Conservation (phyloP, 805 yeast species). For the Monosporozyma aquatica region DNA sequence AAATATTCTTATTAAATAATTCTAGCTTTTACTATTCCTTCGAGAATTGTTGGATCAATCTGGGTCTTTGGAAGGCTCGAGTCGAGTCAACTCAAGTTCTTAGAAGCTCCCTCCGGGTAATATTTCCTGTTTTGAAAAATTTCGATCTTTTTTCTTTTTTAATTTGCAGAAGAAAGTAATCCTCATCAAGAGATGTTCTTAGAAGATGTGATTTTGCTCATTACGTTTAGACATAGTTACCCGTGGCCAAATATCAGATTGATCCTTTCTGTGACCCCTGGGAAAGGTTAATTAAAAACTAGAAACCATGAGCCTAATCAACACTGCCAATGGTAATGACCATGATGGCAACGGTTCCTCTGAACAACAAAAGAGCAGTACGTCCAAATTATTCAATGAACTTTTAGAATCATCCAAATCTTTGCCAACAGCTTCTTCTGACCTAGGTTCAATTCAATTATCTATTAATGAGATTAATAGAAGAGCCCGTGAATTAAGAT, state of each 20-base stretch:
- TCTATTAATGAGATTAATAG: conserved; percentile 71
- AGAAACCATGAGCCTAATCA: background rate
- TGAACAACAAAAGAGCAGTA: conserved; percentile 2
- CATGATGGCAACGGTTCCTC: background rate
- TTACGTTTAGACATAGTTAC: no score
- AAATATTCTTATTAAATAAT: background rate
- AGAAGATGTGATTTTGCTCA: no score
- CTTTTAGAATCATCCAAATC: conserved; percentile 68
- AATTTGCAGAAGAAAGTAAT: no score
- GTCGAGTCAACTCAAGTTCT: no score
- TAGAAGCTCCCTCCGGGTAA: conserved; percentile 1
- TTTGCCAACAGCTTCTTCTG: conserved; percentile 56
- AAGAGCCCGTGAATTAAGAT: conserved; percentile 49
- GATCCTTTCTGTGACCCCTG: no score
- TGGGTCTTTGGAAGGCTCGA: no score
- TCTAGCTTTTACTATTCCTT: background rate
- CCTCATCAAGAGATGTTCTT: no score
- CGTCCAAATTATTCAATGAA: conserved; percentile 44
- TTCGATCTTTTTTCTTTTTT: background rate
- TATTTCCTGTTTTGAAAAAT: background rate
- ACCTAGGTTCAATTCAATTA: conserved; percentile 71
- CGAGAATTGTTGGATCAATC: no score
- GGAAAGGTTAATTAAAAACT: no score
- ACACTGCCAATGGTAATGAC: background rate
- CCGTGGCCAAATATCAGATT: no score